Evolutionary conservation across 2,329 filamentous ascomycete species (phyloP), one percentile per base, ranked within the genome.

Genomic region (Fusarium brachygibbosum): DNA sequence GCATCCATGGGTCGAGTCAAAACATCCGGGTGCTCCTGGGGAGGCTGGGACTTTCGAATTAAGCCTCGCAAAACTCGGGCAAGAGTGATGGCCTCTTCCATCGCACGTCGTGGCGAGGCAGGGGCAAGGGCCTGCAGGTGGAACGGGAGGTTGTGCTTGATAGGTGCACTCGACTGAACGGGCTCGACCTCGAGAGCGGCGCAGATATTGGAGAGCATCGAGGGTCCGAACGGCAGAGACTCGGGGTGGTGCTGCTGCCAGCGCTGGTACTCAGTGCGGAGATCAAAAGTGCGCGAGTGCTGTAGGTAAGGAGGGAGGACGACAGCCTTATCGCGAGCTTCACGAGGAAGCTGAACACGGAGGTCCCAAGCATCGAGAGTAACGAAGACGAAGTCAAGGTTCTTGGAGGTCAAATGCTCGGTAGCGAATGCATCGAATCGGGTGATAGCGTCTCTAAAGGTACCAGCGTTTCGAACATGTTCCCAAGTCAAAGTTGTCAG

Each of bases 181-280:
- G 97, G 94, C 82, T 99, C 96, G 48, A 99, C 96, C 82, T 99
- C 96, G 55, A 99, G 90, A 56, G 96, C 96, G 69, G 96, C 96
- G 84, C 96, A 99, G 79, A 99, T 99, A 82, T 98, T 98, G 75
- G 94, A 91, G 70, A 99, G 87, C 80, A 96, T 97, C 62, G 93
- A 97, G 50, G 96, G 95, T 19, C 95, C 96, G 77, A 98, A 99
- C 4, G 96, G 95, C 56, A 99, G 87, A 59, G 95, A 98, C 83
- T 99, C 96, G 38, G 96, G 96, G 77, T 99, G 96, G 81, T 98
- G 95, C 76, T 97, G 93, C 82, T 98, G 96, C 94, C 96, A 99
- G 79, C 94, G 89, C 83, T 98, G 94, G 80, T 99, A 99, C 83
- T 99, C 96, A 76, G 94, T 97, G 69, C 96, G 92, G 60, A 99